Percentiles rank a stretch among this genome's conserved stretches.
These are phyloP conservation scores for Sphaerulina musiva DNA, from an alignment of 2,329 filamentous ascomycete genomes.

Conservation along the genomic window DNA sequence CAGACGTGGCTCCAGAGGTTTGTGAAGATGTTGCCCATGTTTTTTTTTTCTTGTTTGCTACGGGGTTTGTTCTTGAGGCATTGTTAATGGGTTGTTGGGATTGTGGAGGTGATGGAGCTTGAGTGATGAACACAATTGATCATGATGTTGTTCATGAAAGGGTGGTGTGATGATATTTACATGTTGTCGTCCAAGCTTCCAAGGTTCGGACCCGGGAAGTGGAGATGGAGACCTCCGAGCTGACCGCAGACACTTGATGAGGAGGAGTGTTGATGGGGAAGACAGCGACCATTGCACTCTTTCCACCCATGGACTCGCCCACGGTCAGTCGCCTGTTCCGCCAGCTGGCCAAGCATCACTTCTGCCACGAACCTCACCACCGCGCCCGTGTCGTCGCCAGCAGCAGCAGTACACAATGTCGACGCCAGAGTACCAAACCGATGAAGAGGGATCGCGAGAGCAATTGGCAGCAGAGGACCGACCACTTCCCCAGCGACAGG, in stretches of 20 bases:
- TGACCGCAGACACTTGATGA: neutral
- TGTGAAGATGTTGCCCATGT: constrained; percentile 20
- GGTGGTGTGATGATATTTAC: no score
- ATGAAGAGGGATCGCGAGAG: constrained; percentile 50
- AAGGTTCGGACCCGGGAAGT: no score
- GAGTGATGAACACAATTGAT: no score
- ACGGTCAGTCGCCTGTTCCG: constrained; percentile 72
- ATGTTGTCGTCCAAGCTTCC: no score
- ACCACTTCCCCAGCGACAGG: constrained; percentile 69
- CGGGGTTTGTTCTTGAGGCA: neutral
- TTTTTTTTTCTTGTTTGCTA: neutral
- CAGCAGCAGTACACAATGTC: constrained; percentile 6
- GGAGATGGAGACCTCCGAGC: neutral
- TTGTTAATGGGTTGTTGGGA: neutral
- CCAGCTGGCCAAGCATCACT: constrained; percentile 71
- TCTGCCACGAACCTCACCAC: constrained; percentile 40
- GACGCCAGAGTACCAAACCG: constrained; percentile 17
- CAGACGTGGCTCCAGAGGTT: constrained; percentile 26
- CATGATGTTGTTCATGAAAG: no score
- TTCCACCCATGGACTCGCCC: constrained; percentile 68
- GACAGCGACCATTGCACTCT: neutral
- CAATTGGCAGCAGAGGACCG: constrained; percentile 78
- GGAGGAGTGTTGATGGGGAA: neutral
- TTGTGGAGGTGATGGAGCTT: no score
- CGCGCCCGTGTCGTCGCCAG: constrained; percentile 15